Percentiles rank a stretch among this genome's conserved stretches.
These are phyloP conservation scores for Grosmannia penicillata DNA, from an alignment of 2,329 filamentous ascomycete species.

Conservation along the genomic window DNA sequence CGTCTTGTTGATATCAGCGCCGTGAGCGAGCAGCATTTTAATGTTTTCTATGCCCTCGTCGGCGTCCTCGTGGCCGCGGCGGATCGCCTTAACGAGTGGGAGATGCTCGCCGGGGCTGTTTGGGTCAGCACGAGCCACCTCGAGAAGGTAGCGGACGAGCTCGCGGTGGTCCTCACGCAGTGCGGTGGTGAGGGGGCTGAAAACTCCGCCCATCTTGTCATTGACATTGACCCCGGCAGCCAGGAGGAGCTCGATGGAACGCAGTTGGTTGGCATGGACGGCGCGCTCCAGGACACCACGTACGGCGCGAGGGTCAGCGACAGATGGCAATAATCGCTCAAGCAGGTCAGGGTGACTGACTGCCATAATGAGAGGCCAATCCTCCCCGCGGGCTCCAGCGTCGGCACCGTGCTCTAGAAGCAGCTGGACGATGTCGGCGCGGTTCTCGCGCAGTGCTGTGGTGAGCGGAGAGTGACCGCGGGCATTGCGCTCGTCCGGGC, in stretches of 20 bases:
- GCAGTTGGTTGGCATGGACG: slow-evolving; percentile 42
- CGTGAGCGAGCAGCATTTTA: slow-evolving; percentile 36
- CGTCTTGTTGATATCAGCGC: slow-evolving; percentile 53
- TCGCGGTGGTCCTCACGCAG: slow-evolving; percentile 29
- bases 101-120: slow-evolving; percentile 48
- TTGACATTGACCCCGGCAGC: slow-evolving; percentile 51
- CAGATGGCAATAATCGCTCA: slow-evolving; percentile 26
- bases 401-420: slow-evolving; percentile 21
- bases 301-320: slow-evolving; percentile 35
- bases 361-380: slow-evolving; percentile 56
- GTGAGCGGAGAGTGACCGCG: slow-evolving; percentile 17
- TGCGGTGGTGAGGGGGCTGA: slow-evolving; percentile 27
- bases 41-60: slow-evolving; percentile 43
- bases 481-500: slow-evolving; percentile 18
- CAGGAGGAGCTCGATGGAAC: slow-evolving; percentile 51
- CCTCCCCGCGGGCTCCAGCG: slow-evolving; percentile 15
- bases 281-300: slow-evolving; percentile 16
- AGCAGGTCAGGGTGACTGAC: slow-evolving; percentile 47
- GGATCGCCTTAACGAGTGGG: slow-evolving; percentile 54
- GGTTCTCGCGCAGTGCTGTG: slow-evolving; percentile 20
- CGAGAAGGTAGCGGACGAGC: slow-evolving; percentile 31
- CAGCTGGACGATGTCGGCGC: slow-evolving; percentile 30
- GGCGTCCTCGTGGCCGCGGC: slow-evolving; percentile 39
- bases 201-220: slow-evolving; percentile 59
- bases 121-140: slow-evolving; percentile 12